Conservation (phyloP, 345 rosid species). For the Xanthoceras sorbifolium region DNA sequence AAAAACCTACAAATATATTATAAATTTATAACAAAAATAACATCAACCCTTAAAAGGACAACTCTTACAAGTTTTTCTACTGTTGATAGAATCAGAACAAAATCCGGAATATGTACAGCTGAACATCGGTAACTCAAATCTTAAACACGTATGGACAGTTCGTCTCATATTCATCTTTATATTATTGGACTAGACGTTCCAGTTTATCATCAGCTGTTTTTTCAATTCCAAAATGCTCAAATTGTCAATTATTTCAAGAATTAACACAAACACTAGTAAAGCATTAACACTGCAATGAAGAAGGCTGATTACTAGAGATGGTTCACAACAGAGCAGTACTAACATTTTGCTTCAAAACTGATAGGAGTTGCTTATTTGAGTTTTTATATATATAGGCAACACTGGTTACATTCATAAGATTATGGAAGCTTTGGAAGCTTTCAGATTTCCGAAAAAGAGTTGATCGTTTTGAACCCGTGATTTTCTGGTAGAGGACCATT, state of each 20-base stretch:
- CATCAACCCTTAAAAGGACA: neutral
- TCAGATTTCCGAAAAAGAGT: conserved; percentile 61
- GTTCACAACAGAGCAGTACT: neutral
- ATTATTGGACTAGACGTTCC: neutral
- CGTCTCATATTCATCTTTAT: too few species aligned
- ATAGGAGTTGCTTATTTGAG: conserved; percentile 8
- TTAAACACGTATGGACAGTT: too few species aligned
- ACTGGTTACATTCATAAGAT: neutral
- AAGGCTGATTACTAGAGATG: neutral
- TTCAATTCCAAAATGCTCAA: too few species aligned
- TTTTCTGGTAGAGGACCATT: conserved; percentile 61
- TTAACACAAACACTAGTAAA: neutral
- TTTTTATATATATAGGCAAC: neutral
- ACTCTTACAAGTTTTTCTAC: neutral
- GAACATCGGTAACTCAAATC: too few species aligned
- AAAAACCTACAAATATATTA: neutral
- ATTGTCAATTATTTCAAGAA: neutral
- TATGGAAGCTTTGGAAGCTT: conserved; percentile 7
- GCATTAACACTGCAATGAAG: neutral
- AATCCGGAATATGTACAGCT: too few species aligned
- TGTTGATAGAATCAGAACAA: neutral
- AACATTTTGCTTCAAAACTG: neutral
- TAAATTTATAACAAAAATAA: neutral
- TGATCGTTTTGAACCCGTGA: conserved; percentile 67
- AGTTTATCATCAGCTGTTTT: neutral